These are phyloP conservation scores for Penicillium psychrofluorescens DNA, from an alignment of 495 filamentous ascomycete genomes.

Conservation along the genomic window DNA sequence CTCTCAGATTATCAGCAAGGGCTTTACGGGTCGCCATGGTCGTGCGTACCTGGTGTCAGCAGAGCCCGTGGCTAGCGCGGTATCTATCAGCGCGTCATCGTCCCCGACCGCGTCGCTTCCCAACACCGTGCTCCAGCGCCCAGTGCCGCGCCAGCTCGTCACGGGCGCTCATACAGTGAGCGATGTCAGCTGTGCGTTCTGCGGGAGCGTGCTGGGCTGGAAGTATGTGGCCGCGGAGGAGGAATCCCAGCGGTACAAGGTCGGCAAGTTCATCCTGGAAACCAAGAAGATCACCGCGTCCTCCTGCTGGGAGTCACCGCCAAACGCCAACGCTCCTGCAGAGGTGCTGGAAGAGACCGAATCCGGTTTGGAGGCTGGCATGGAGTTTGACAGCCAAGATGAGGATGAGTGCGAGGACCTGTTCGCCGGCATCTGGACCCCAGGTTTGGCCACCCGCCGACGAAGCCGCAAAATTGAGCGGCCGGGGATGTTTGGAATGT, in stretches of 20 bases:
- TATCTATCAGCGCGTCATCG: conserved; percentile 25
- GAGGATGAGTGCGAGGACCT: conserved; percentile 94
- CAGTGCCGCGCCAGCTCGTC: conserved; percentile 66
- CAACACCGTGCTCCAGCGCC: conserved; percentile 53
- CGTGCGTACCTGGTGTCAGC: conserved; percentile 78
- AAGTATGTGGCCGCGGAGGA: conserved; percentile 87
- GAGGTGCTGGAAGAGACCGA: conserved; percentile 6
- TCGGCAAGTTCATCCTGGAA: conserved; percentile 95
- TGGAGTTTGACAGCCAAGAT: conserved; percentile 85
- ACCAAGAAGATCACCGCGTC: conserved; percentile 61
- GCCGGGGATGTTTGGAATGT: conserved; percentile 21
- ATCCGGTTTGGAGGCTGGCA: conserved; percentile 10
- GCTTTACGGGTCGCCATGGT: conserved; percentile 90
- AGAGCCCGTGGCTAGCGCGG: conserved; percentile 15
- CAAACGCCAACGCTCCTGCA: neutral
- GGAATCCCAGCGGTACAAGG: conserved; percentile 77
- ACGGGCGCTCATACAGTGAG: conserved; percentile 66
- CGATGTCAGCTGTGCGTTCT: conserved; percentile 50
- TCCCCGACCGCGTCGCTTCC: conserved; percentile 28
- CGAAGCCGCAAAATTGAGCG: conserved; percentile 43
- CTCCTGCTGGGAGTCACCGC: conserved; percentile 60
- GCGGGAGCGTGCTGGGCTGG: conserved; percentile 74
- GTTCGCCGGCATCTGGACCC: conserved; percentile 81
- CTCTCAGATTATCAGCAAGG: conserved; percentile 79
- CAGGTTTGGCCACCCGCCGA: conserved; percentile 58